Percentiles rank a stretch among this genome's conserved stretches.
phyloP scores from a whole-genome alignment of 768 basidiomycete species.

The Kwoniella shandongensis region DNA sequence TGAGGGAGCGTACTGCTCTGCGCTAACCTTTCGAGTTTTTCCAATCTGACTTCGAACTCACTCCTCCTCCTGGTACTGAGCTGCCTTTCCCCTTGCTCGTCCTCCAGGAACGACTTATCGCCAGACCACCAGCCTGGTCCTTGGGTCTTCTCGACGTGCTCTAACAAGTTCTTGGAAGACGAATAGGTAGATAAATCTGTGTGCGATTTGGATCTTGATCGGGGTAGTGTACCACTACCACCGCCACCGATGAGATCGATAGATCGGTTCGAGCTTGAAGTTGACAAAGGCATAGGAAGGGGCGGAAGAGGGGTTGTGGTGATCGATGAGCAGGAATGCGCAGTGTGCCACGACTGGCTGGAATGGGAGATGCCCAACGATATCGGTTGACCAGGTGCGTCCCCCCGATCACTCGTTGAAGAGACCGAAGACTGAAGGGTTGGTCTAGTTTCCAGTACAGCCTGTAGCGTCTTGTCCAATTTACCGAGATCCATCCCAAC shows the following conservation, averaged over 20 bases:
- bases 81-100: too few relatives aligned
- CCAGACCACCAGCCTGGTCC: conserved; percentile 44
- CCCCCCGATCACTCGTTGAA: too few relatives aligned
- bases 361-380: not conserved
- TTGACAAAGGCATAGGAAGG: not conserved
- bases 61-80: not conserved
- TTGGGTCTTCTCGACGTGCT: conserved; percentile 29
- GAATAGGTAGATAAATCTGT: conserved; percentile 21
- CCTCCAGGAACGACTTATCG: conserved; percentile 1
- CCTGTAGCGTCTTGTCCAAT: not conserved
- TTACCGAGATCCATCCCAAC: conserved; percentile 1
- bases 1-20: conserved; percentile 8
- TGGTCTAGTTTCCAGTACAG: too few relatives aligned
- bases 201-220: conserved; percentile 24
- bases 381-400: not conserved
- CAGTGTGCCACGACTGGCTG: not conserved
- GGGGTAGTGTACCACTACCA: too few relatives aligned
- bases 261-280: too few relatives aligned
- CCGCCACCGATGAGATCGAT: too few relatives aligned
- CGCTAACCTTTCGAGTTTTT: conserved; percentile 14
- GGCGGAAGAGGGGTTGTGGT: not conserved
- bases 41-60: conserved; percentile 7
- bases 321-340: not conserved
- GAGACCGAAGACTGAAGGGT: too few relatives aligned
- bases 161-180: conserved; percentile 29